A percentile compares a stretch with the other conserved stretches of the same genome.
phyloP scores from a whole-genome alignment of 2,329 filamentous ascomycete species.

The Venturia pyrina region DNA sequence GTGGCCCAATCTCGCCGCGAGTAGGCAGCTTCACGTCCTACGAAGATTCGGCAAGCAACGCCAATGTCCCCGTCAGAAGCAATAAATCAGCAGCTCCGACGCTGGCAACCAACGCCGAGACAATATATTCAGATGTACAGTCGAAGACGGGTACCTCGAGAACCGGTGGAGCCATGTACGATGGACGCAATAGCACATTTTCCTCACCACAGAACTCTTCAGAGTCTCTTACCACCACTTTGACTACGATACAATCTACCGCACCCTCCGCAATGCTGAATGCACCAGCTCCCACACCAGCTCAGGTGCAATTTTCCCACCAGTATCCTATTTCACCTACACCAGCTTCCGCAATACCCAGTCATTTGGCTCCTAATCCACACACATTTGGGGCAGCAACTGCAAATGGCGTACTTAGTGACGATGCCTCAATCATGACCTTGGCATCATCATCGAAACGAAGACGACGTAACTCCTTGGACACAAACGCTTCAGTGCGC shows the following conservation, averaged over 20 bases:
- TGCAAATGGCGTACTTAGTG: slow-evolving; percentile 70
- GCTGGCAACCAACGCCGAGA: slow-evolving; percentile 73
- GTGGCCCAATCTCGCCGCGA: slow-evolving; percentile 17
- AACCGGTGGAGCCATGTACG: slow-evolving; percentile 54
- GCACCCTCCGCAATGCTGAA: slow-evolving; percentile 44
- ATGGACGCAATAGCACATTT: slow-evolving; percentile 63
- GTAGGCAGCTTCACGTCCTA: slow-evolving; percentile 48
- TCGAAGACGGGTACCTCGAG: slow-evolving; percentile 74
- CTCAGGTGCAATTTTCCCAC: slow-evolving; percentile 44
- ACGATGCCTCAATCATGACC: slow-evolving; percentile 79
- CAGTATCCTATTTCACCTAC: slow-evolving; percentile 45
- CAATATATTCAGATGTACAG: slow-evolving; percentile 60
- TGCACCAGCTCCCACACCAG: slow-evolving; percentile 20
- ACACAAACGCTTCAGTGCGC: slow-evolving; percentile 77
- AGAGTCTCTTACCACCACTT: slow-evolving; percentile 69
- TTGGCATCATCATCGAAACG: slow-evolving; percentile 75
- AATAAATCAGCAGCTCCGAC: slow-evolving; percentile 69
- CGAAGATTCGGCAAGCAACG: slow-evolving; percentile 50
- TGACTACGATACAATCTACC: slow-evolving; percentile 76
- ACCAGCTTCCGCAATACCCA: slow-evolving; percentile 61
- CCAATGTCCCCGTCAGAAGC: slow-evolving; percentile 48
- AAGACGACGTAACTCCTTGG: slow-evolving; percentile 65
- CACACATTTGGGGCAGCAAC: slow-evolving; percentile 69
- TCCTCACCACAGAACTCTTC: slow-evolving; percentile 75
- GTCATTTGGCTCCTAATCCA: slow-evolving; percentile 50